These are phyloP conservation scores for Tuber brumale DNA, from an alignment of 495 filamentous ascomycete species.

Conservation along the genomic window DNA sequence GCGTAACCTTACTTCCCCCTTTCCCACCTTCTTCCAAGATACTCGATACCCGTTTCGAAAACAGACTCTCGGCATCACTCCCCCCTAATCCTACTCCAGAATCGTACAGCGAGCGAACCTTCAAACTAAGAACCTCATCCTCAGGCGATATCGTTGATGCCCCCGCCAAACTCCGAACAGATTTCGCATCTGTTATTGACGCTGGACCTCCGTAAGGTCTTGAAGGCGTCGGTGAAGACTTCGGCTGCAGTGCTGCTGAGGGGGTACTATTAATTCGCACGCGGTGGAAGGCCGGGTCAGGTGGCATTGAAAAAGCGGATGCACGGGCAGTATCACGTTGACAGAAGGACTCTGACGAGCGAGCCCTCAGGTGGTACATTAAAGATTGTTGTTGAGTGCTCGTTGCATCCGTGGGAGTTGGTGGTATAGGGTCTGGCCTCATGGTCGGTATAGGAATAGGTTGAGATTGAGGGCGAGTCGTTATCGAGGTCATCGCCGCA, in stretches of 20 bases:
- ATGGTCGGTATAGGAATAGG: background rate
- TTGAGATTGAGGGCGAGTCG: constrained; percentile 2
- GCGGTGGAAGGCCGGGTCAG: background rate
- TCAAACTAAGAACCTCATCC: constrained; percentile 38
- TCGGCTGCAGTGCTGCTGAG: constrained; percentile 3
- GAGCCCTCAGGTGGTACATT: background rate
- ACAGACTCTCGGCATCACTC: constrained; percentile 39
- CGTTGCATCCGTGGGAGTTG: background rate
- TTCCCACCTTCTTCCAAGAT: constrained; percentile 35
- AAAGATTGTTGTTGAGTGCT: background rate
- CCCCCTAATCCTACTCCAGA: constrained; percentile 30
- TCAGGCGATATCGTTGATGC: constrained; percentile 37
- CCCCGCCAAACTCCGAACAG: constrained; percentile 23
- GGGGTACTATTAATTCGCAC: background rate
- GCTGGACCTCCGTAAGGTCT: constrained; percentile 15
- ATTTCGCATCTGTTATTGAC: constrained; percentile 27
- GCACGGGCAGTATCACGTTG: background rate
- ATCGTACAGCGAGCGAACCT: constrained; percentile 41
- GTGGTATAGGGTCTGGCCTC: background rate
- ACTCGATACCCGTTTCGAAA: constrained; percentile 37
- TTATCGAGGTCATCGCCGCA: background rate
- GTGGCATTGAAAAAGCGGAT: constrained; percentile 1
- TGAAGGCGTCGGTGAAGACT: constrained; percentile 12
- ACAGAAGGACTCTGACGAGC: background rate
- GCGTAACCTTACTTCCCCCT: constrained; percentile 22